These are phyloP conservation scores for Annulohypoxylon truncatum DNA, from an alignment of 2,329 filamentous ascomycete species.

Conservation along the genomic window DNA sequence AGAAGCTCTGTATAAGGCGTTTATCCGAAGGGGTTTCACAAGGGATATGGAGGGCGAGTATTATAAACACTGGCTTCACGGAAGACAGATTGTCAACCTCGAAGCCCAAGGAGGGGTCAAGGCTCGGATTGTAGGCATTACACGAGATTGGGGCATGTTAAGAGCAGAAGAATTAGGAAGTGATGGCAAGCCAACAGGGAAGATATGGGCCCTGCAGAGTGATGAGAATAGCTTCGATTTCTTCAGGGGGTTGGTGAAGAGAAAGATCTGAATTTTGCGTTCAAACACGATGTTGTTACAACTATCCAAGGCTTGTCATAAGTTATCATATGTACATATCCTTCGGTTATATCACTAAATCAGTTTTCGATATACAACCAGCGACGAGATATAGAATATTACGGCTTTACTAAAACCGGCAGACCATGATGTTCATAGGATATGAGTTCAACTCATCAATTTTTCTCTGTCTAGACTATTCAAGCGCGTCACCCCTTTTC, in stretches of 20 bases:
- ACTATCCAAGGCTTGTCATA: too few species aligned
- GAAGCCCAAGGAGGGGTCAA: constrained; percentile 81
- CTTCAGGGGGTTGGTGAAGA: constrained; percentile 85
- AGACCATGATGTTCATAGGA: too few species aligned
- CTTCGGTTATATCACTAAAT: too few species aligned
- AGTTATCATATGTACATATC: too few species aligned
- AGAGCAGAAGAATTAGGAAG: constrained; percentile 83
- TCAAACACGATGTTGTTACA: too few species aligned
- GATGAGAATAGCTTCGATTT: constrained; percentile 99
- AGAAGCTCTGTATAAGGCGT: constrained; percentile 80
- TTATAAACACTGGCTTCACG: constrained; percentile 88
- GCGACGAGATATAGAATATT: too few species aligned
- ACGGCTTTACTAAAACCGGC: too few species aligned
- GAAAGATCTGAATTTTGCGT: constrained; percentile 69
- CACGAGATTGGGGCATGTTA: constrained; percentile 89
- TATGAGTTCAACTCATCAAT: too few species aligned
- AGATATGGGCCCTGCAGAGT: constrained; percentile 86
- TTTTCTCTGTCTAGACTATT: too few species aligned
- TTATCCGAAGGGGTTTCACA: constrained; percentile 81
- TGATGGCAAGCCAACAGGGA: constrained; percentile 79
- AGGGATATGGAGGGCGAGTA: constrained; percentile 78
- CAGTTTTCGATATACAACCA: too few species aligned
- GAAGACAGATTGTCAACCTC: constrained; percentile 75
- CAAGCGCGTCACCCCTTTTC: too few species aligned
- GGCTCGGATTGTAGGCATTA: constrained; percentile 87